Evolutionary conservation across 306 rosid species (phyloP).

Genomic region (Cyamopsis tetragonoloba): DNA sequence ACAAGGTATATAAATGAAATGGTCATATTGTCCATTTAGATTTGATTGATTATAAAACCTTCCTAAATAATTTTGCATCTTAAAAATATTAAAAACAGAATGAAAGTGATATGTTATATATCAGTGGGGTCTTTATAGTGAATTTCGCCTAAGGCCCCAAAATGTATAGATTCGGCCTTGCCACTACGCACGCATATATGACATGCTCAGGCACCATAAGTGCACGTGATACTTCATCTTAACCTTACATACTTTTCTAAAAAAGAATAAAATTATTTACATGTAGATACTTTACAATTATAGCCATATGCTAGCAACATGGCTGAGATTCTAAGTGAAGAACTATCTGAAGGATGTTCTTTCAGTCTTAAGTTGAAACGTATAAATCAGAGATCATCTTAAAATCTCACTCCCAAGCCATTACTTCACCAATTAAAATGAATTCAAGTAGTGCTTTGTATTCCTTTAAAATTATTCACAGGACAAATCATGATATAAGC

Average conservation of each 20-base stretch:
- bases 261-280: background rate
- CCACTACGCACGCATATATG: background rate
- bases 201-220: slow-evolving; percentile 6
- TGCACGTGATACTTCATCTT: background rate
- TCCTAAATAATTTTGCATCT: too few relatives aligned
- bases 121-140: too few relatives aligned
- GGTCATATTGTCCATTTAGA: too few relatives aligned
- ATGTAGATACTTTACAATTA: background rate
- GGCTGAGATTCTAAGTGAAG: background rate
- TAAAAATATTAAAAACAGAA: too few relatives aligned
- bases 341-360: slow-evolving; percentile 9
- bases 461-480: background rate
- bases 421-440: slow-evolving; percentile 12
- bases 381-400: background rate
- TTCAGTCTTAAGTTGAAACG: background rate
- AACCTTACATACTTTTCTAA: background rate
- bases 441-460: slow-evolving; percentile 16
- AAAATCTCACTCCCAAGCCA: background rate
- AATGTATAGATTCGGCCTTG: too few relatives aligned
- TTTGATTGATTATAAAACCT: too few relatives aligned
- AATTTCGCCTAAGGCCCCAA: too few relatives aligned
- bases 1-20: too few relatives aligned
- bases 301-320: background rate
- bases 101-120: too few relatives aligned
- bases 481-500: background rate